Evolutionary conservation across 169 alveolate species (phyloP).

Genomic region (Plasmodium inui): DNA sequence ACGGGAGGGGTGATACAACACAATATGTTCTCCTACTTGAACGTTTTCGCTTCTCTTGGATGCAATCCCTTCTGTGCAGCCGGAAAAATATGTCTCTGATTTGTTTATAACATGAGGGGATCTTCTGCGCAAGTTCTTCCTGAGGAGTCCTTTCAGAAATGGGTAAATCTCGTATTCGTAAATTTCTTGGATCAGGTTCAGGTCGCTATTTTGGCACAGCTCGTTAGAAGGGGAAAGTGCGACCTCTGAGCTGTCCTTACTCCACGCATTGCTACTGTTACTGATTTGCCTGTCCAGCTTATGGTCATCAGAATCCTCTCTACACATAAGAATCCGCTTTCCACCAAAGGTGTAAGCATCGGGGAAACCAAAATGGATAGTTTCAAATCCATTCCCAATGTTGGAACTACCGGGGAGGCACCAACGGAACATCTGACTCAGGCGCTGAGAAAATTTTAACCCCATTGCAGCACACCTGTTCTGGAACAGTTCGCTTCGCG

Average conservation of each 20-base stretch:
- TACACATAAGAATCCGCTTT: neutral
- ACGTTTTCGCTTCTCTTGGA: neutral
- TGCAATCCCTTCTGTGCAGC: neutral
- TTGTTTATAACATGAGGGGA: neutral
- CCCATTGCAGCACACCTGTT: neutral
- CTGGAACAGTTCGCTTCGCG: neutral
- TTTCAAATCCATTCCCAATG: neutral
- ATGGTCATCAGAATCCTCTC: neutral
- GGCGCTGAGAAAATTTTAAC: neutral
- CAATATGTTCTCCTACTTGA: neutral
- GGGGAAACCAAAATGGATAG: neutral
- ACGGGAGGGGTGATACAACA: neutral
- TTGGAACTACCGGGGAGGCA: neutral
- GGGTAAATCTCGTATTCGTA: constrained; percentile 5
- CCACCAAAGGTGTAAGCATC: neutral
- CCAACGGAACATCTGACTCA: constrained; percentile 1
- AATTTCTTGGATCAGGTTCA: constrained; percentile 12
- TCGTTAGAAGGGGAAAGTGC: neutral
- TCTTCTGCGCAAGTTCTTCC: neutral
- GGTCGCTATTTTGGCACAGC: neutral
- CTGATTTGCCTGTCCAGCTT: neutral
- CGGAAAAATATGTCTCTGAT: constrained; percentile 13
- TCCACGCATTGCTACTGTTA: neutral
- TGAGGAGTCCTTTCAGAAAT: neutral
- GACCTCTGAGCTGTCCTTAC: neutral